Percentiles rank a stretch among this genome's conserved stretches.
These are phyloP conservation scores for Penicillium freii DNA, from an alignment of 2,329 filamentous ascomycete species.

Conservation along the genomic window DNA sequence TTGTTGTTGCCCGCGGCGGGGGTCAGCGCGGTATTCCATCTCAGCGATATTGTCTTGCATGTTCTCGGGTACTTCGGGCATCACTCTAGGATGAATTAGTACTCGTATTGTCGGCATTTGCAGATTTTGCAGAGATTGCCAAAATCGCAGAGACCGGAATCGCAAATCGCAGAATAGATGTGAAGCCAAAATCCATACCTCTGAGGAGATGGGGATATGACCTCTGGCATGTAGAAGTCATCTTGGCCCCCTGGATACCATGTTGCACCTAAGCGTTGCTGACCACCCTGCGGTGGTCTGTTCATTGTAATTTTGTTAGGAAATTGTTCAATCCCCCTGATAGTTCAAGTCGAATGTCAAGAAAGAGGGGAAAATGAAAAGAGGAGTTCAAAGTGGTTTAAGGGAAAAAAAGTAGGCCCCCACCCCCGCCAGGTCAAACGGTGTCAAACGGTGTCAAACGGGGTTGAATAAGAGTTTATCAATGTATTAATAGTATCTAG, in stretches of 20 bases:
- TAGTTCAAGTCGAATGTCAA: background rate
- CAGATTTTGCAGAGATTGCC: background rate
- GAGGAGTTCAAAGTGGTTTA: background rate
- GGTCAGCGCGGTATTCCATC: slow-evolving; percentile 73
- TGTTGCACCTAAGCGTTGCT: slow-evolving; percentile 56
- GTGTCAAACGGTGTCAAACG: background rate
- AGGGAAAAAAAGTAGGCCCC: background rate
- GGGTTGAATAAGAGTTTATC: background rate
- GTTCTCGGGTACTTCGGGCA: slow-evolving; percentile 92
- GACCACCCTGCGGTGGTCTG: slow-evolving; percentile 39
- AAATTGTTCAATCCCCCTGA: background rate
- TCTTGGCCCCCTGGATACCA: slow-evolving; percentile 67
- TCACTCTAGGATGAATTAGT: slow-evolving; percentile 61
- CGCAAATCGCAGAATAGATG: background rate
- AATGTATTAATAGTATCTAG: background rate
- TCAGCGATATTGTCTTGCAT: slow-evolving; percentile 93
- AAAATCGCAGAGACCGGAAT: background rate
- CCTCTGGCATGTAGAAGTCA: slow-evolving; percentile 67
- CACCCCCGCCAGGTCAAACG: slow-evolving; percentile 2
- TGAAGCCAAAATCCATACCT: slow-evolving; percentile 46
- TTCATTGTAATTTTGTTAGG: slow-evolving; percentile 30
- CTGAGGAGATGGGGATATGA: slow-evolving; percentile 69
- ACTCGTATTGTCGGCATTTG: slow-evolving; percentile 23
- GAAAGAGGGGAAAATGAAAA: slow-evolving; percentile 3
- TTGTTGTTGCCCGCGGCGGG: slow-evolving; percentile 45